Base-by-base conservation (phyloP, 2,329 filamentous ascomycete genomes). In the Colletotrichum gigasporum region DNA sequence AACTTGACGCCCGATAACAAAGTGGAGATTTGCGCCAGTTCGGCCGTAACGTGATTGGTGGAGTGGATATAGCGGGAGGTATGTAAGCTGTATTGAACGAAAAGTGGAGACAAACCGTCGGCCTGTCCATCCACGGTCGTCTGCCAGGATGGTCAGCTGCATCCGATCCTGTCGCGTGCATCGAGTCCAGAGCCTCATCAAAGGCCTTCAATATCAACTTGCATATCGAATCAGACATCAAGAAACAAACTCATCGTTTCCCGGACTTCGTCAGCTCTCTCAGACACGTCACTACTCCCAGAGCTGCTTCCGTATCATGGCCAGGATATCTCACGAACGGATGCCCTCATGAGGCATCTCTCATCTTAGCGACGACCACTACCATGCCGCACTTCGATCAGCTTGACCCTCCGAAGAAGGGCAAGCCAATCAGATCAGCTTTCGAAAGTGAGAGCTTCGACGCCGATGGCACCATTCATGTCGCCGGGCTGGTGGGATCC, bases 381-480 rank as follows among this genome's bases (percentile, higher is more conserved):
- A 79, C 51, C 65, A 87, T 87, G 84, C 81, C 83, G 69, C 79
- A 79, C 34, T 83, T 82, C 68, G 80, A 83, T 69, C 79, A 80
- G 69, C 72, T 75, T 52, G 82, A 84, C 55, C 73, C 77, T 41
- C 79, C 81, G 30, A 87, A 84, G 71, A 88, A 86, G 76, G 82
- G 80, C 20, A 89, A 88, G 73, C 75, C 79, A 32, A 85, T 90
- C 70, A 87, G 86, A 71, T 89, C 88, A 60, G 91, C 93, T 37
- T 94, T 89, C 69, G 92, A 97, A 68, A 97, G 93, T 76, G 89
- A 92, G 57, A 97, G 92, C 32, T 97, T 97, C 71, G 93, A 94
- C 70, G 87, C 90, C 67, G 91, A 96, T 78, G 90, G 91, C 54
- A 92, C 90, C 2, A 94, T 97, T 70, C 89, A 92, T 71, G 91